phyloP scores from a whole-genome alignment of 1,139 yeast species.

The Chernovozyma aurita region DNA sequence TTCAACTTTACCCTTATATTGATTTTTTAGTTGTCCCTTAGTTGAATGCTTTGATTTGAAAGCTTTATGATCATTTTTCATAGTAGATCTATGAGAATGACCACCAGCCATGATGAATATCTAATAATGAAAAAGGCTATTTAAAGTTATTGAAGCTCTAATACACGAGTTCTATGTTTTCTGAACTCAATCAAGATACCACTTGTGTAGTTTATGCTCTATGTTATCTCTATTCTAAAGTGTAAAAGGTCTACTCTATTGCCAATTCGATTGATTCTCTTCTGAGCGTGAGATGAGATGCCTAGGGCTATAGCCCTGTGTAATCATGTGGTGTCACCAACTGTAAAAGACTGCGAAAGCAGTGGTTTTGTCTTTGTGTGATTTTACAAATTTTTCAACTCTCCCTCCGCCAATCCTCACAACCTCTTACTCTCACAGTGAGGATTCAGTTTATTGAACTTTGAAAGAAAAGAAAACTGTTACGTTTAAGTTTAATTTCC shows the following conservation, averaged over 20 bases:
- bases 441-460: background rate
- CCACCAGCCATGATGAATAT: conserved; percentile 61
- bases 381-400: conserved; percentile 3
- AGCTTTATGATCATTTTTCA: conserved; percentile 81
- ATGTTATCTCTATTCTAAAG: no score
- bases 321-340: no score
- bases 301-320: conserved; percentile 5
- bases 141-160: no score
- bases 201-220: background rate
- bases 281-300: conserved; percentile 6
- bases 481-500: background rate
- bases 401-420: background rate
- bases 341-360: no score
- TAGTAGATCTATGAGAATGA: conserved; percentile 76
- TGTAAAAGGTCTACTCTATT: no score
- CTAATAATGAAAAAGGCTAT: background rate
- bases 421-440: background rate
- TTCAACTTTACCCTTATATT: conserved; percentile 84
- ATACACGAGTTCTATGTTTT: no score
- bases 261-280: no score
- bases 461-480: background rate
- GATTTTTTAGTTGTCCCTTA: conserved; percentile 80
- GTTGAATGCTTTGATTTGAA: conserved; percentile 90
- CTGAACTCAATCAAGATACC: background rate
- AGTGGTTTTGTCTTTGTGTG: conserved; percentile 5